Evolutionary conservation across 768 basidiomycete species (phyloP).

Genomic region (Suillus americanus): DNA sequence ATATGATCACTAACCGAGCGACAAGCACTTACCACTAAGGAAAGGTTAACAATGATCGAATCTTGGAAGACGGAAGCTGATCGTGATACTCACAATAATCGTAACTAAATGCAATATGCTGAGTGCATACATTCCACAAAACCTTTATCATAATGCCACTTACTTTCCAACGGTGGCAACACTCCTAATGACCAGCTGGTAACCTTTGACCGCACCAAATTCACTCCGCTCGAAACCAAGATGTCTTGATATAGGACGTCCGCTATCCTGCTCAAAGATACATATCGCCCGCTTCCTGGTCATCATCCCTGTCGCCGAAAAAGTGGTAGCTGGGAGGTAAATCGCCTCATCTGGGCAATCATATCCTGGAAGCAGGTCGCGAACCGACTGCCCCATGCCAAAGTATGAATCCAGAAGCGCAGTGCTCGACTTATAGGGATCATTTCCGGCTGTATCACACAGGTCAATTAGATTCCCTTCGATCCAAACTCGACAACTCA

Average conservation of each 20-base stretch:
- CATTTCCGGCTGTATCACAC: constrained; percentile 46
- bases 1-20: background rate
- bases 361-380: constrained; percentile 61
- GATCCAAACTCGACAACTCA: constrained; percentile 18
- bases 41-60: background rate
- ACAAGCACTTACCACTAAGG: constrained; percentile 31
- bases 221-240: constrained; percentile 52
- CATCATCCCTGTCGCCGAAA: constrained; percentile 42
- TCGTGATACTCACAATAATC: constrained; percentile 46
- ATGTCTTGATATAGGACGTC: constrained; percentile 57
- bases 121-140: background rate
- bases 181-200: constrained; percentile 54
- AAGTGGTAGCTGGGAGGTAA: constrained; percentile 56
- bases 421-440: constrained; percentile 60
- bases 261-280: constrained; percentile 62
- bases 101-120: constrained; percentile 34
- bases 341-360: constrained; percentile 65
- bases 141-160: constrained; percentile 23
- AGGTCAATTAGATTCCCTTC: background rate
- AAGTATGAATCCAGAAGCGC: constrained; percentile 65
- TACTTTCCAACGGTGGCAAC: constrained; percentile 66
- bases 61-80: background rate
- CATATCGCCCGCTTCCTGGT: constrained; percentile 55
- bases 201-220: constrained; percentile 61
- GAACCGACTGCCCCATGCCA: constrained; percentile 58